Base-by-base conservation (phyloP, 768 basidiomycete species). In the Mycena belliarum region DNA sequence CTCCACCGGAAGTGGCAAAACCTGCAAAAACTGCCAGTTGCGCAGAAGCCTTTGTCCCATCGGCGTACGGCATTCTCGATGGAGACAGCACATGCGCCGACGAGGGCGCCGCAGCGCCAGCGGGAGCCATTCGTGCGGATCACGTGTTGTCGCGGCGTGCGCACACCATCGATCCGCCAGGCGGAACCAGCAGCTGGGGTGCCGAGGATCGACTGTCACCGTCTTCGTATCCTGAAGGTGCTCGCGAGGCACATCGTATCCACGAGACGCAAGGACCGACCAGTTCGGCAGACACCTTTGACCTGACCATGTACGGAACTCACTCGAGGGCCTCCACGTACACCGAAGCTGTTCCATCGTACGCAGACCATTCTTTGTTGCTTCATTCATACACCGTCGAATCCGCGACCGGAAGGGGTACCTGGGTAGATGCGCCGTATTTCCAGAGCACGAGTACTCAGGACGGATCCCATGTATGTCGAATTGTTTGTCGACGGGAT, bases 121-220 rank as follows among this genome's bases (percentile, higher is more conserved):
- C 52, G 32, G 28, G 58, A 33, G 23, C 29, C 15, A 26, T 55
- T 33, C 26, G 3, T 1, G 35, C 49, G 15, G 49, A 60, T 16
- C 23, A 10, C 14, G 21, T 43, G 20, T 18, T 60, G 29, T 55
- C 59, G 40, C 49, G 51, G 25, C 9, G 41, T 24, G 25, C 23
- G 2, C 29, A 55, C 32, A 49, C 24, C 6, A 56, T 60, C 38
- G 46, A 52, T 25, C 59, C 54, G 32, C 59, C 59, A 0, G 54
- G 55, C 20, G 59, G 59, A 25, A 48, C 54, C 14, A 49, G 44
- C 43, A 60, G 59, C 40, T 60, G 59, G 59, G 59, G 45, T 15
- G 14, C 7, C 43, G 20, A 48, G 25, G 24, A 23, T 28, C 8
- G 26, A 6, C 44, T n/a, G 3, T 40, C 44, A 32, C 37, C 50